Base-by-base conservation (phyloP, 2,329 filamentous ascomycete species). In the Xylariaceae sp. region DNA sequence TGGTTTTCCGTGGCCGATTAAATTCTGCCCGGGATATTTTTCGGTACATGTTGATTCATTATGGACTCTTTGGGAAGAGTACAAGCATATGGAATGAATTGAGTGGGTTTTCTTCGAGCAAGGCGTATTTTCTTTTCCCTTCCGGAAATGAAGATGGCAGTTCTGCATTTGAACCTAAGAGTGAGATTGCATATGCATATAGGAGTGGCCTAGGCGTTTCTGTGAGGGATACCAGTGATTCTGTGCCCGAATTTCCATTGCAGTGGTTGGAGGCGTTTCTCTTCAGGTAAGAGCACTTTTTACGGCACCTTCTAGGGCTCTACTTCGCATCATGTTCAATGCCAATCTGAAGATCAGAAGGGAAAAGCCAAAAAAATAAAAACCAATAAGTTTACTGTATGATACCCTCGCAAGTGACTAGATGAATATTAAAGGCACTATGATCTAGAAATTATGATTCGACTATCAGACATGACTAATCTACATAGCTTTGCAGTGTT, bases 41-140 rank as follows among this genome's bases (percentile, higher is more conserved):
- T 54, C 50, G 55, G 59, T 61, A 64, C 59, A 63, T 63, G 53
- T 60, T 56, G 57, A 56, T 64, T 66, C 49, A 53, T 57, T 61
- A 53, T 53, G 54, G 53, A 49, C 57, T 60, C 61, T 58, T 50
- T 59, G 55, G 50, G 48, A 58, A 56, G 58, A 62, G 53, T 54
- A 61, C 55, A 55, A 52, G 50, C 58, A 64, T 62, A 64, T 55
- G 58, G 57, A 51, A 53, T 57, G 53, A 60, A 54, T 58, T 57
- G 50, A 40, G 53, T 51, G 51, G 54, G 53, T 44, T 55, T 53
- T 20, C 50, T 44, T 48, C 48, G 41, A 55, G 45, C 47, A 57
- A 53, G 37, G 44, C 42, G 47, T 56, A 36, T 46, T 51, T 47
- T 54, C 35, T 50, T 49, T n/a, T n/a, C n/a, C n/a, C n/a, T n/a